A percentile compares a stretch with the other conserved stretches of the same genome.
Evolutionary conservation across 306 rosid genomes (phyloP).

Genomic region (Mimosa pudica): DNA sequence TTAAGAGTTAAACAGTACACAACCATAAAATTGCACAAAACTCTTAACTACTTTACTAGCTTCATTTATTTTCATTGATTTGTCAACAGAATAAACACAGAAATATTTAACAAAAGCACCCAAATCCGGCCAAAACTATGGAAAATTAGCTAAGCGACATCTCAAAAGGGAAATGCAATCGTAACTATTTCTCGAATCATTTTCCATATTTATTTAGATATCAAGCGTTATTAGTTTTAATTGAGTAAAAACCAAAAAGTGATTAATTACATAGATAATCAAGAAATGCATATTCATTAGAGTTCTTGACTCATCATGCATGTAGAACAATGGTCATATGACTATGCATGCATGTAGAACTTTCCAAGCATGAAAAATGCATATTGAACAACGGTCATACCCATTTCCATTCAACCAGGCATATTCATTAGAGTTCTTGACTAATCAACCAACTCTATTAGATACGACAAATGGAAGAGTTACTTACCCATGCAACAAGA

Average conservation of each 20-base stretch:
- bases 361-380: background rate
- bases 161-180: conserved; percentile 1
- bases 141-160: conserved; percentile 15
- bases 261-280: conserved; percentile 8
- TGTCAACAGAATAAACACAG: background rate
- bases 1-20: background rate
- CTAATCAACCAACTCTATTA: conserved; percentile 22
- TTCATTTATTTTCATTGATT: background rate
- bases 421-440: conserved; percentile 12
- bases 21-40: background rate
- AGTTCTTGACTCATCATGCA: background rate
- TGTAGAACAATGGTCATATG: background rate
- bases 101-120: conserved; percentile 14
- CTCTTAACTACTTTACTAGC: background rate
- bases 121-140: conserved; percentile 8
- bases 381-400: background rate
- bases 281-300: background rate
- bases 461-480: conserved; percentile 6
- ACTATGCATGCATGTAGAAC: background rate
- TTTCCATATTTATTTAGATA: background rate
- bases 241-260: conserved; percentile 13
- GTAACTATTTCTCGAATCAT: conserved; percentile 5
- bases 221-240: background rate
- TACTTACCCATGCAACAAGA: conserved; percentile 95
- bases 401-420: conserved; percentile 5